Percentiles rank a stretch among this genome's conserved stretches.
phyloP scores from a whole-genome alignment of 1,139 yeast genomes.

The Dujonia santamariae region DNA sequence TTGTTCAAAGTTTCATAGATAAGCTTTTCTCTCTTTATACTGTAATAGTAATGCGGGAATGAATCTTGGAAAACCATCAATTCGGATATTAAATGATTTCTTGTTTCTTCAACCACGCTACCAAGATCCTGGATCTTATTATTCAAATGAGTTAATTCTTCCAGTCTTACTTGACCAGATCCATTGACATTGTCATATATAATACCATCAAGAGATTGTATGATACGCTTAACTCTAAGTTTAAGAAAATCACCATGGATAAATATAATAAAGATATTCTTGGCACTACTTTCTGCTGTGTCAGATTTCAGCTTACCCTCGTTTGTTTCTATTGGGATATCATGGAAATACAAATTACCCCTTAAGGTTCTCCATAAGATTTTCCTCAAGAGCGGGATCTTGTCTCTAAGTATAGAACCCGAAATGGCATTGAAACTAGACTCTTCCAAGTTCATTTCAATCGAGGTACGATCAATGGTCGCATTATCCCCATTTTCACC shows the following conservation, averaged over 20 bases:
- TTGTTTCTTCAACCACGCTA: slow-evolving; percentile 67
- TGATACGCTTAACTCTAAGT: slow-evolving; percentile 66
- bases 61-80: slow-evolving; percentile 63
- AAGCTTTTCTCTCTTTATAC: slow-evolving; percentile 66
- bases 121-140: slow-evolving; percentile 43
- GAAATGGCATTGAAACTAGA: slow-evolving; percentile 46
- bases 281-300: slow-evolving; percentile 39
- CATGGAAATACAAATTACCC: slow-evolving; percentile 52
- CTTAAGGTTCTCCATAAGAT: slow-evolving; percentile 55
- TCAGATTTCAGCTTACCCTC: slow-evolving; percentile 41
- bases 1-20: slow-evolving; percentile 74
- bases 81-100: slow-evolving; percentile 69
- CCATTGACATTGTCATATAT: slow-evolving; percentile 66
- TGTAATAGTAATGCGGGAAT: slow-evolving; percentile 33
- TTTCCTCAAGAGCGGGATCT: slow-evolving; percentile 45
- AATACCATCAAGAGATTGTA: slow-evolving; percentile 81
- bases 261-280: slow-evolving; percentile 78
- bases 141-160: slow-evolving; percentile 61
- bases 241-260: slow-evolving; percentile 81
- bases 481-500: slow-evolving; percentile 15
- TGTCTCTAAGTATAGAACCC: slow-evolving; percentile 46
- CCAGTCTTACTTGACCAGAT: slow-evolving; percentile 44
- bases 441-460: slow-evolving; percentile 38
- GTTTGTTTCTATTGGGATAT: slow-evolving; percentile 33
- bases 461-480: slow-evolving; percentile 9